A percentile compares a stretch with the other conserved stretches of the same genome.
Conservation (phyloP, 2,329 filamentous ascomycete genomes). For the Ophidiomyces ophidiicola region DNA sequence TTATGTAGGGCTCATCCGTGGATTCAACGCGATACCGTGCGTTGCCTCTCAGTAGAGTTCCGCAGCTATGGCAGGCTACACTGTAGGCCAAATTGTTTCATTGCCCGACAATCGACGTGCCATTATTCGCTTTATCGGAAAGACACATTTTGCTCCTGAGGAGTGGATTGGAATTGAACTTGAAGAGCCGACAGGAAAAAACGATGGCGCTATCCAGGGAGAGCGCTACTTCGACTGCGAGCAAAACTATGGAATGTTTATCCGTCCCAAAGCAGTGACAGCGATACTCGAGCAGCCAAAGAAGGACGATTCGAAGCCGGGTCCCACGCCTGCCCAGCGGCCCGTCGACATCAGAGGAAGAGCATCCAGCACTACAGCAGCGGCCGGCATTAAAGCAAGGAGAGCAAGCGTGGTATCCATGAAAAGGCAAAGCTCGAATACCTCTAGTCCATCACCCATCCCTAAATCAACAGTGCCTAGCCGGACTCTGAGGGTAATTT, state of each 20-base stretch:
- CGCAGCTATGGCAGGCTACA: conserved; percentile 25
- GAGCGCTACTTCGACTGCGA: conserved; percentile 77
- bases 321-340: conserved; percentile 22
- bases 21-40: conserved; percentile 1
- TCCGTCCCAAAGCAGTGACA: conserved; percentile 58
- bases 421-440: conserved; percentile 58
- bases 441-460: conserved; percentile 59
- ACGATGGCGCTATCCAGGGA: conserved; percentile 82
- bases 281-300: conserved; percentile 35
- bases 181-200: conserved; percentile 71
- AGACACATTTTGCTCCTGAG: conserved; percentile 65
- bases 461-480: conserved; percentile 38
- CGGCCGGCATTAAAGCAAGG: conserved; percentile 26
- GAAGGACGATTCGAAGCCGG: conserved; percentile 13
- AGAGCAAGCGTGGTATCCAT: conserved; percentile 41
- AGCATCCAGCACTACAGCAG: conserved; percentile 29
- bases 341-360: conserved; percentile 26
- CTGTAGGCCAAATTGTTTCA: conserved; percentile 60
- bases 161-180: conserved; percentile 88
- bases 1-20: neutral
- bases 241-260: conserved; percentile 66
- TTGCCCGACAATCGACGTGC: conserved; percentile 66
- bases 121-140: conserved; percentile 68
- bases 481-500: conserved; percentile 28
- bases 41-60: neutral